These are phyloP conservation scores for Fusarium compactum DNA, from an alignment of 2,329 filamentous ascomycete species.

Conservation along the genomic window DNA sequence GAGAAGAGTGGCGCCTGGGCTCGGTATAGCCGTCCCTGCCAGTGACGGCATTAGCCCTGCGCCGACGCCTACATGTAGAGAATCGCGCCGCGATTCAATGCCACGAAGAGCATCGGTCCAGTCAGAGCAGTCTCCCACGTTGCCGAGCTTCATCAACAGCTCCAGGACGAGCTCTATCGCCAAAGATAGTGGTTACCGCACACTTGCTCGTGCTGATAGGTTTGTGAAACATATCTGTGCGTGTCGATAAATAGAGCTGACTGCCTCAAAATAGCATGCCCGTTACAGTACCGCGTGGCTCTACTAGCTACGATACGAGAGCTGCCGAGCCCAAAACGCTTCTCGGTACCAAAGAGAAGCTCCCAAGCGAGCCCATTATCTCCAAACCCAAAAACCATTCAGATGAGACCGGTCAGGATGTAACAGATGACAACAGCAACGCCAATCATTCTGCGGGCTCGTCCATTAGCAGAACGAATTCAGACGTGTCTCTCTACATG, in stretches of 20 bases:
- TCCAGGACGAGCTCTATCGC: constrained; percentile 33
- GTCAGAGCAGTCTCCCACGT: constrained; percentile 35
- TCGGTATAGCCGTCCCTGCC: constrained; percentile 39
- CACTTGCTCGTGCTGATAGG: constrained; percentile 43
- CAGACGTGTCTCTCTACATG: constrained; percentile 62
- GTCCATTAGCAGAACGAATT: constrained; percentile 52
- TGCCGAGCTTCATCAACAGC: constrained; percentile 29
- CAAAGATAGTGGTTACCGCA: constrained; percentile 27
- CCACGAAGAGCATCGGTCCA: constrained; percentile 35
- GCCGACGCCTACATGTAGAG: constrained; percentile 30
- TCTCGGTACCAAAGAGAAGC: constrained; percentile 27
- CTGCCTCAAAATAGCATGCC: constrained; percentile 33
- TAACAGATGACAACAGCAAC: constrained; percentile 41
- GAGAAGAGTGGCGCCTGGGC: constrained; percentile 24
- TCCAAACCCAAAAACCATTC: constrained; percentile 25
- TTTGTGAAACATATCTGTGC: constrained; percentile 29
- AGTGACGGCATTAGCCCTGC: constrained; percentile 27
- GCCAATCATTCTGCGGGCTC: constrained; percentile 34
- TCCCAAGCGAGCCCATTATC: constrained; percentile 29
- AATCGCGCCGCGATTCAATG: constrained; percentile 33
- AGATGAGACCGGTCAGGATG: constrained; percentile 34
- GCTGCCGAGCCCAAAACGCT: constrained; percentile 33
- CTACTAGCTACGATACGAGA: constrained; percentile 37
- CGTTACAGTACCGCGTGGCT: constrained; percentile 26
- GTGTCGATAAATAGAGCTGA: constrained; percentile 37